These are phyloP conservation scores for Calamus simplicifolius DNA, from an alignment of 176 grass and related monocot genomes.

Conservation along the genomic window DNA sequence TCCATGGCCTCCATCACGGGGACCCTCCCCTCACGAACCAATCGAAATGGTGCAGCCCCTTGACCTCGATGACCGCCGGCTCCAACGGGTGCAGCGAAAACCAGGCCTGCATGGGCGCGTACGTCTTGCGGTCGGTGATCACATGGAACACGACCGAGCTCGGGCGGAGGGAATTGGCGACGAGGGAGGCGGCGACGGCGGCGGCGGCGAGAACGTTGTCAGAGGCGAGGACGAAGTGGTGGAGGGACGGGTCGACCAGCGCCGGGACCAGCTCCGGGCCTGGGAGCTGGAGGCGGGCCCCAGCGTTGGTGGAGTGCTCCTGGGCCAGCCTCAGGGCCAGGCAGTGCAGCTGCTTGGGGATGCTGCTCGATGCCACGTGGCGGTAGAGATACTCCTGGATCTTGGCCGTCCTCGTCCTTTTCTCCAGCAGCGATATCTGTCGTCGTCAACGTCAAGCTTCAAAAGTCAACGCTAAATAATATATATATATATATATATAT, in stretches of 20 bases:
- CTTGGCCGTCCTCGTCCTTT: conserved; percentile 10
- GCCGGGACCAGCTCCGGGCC: conserved; percentile 6
- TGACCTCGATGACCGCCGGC: conserved; percentile 16
- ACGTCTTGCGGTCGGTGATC: conserved; percentile 19
- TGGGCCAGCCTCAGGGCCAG: conserved; percentile 8
- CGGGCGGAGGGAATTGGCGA: conserved; percentile 11
- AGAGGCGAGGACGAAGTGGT: conserved; percentile 17
- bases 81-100: conserved; percentile 9
- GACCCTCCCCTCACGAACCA: conserved; percentile 11
- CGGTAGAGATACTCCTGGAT: conserved; percentile 21
- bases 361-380: conserved; percentile 17
- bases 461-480: not conserved
- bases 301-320: conserved; percentile 15
- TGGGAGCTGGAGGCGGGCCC: conserved; percentile 11
- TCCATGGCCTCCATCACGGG: conserved; percentile 24
- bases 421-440: conserved; percentile 11
- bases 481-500: too few relatives aligned
- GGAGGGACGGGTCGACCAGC: conserved; percentile 1
- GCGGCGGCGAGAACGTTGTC: conserved; percentile 16
- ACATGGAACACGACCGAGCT: conserved; percentile 12
- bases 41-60: conserved; percentile 18
- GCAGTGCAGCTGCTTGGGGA: conserved; percentile 15
- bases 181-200: conserved; percentile 13
- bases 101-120: conserved; percentile 21
- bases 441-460: not conserved